A percentile compares a stretch with the other conserved stretches of the same genome.
phyloP scores from a whole-genome alignment of 805 yeast genomes.

The Cyberlindnera bimundalis region DNA sequence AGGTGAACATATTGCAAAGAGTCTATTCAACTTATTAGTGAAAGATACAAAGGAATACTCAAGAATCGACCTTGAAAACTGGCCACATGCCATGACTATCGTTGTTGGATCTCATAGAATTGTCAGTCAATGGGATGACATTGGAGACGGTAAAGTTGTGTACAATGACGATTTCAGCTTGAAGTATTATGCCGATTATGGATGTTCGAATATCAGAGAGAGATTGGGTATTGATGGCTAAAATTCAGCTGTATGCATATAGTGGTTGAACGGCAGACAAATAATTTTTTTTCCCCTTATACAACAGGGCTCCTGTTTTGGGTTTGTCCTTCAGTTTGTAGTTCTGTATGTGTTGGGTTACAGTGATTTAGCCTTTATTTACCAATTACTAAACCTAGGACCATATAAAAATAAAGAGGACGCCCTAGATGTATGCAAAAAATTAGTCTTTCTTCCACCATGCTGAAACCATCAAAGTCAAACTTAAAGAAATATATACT shows the following conservation, averaged over 20 bases:
- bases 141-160: conserved; percentile 29
- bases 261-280: no score
- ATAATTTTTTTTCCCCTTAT: no score
- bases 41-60: conserved; percentile 14
- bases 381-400: no score
- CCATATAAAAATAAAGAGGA: no score
- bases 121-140: conserved; percentile 23
- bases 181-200: conserved; percentile 32
- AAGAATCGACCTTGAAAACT: conserved; percentile 14
- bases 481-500: no score
- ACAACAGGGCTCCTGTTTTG: no score
- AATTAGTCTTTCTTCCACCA: no score
- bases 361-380: no score
- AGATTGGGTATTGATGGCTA: conserved; percentile 12
- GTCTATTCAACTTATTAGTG: conserved; percentile 18
- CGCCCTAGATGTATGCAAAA: no score
- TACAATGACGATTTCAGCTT: conserved; percentile 27
- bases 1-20: conserved; percentile 22
- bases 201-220: conserved; percentile 15
- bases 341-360: no score
- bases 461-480: no score
- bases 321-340: no score
- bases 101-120: conserved; percentile 25
- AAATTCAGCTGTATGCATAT: conserved; percentile 1
- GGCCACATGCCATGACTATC: conserved; percentile 27